Percentiles rank a stretch among this genome's conserved stretches.
These are phyloP conservation scores for Dichotomopilus funicola DNA, from an alignment of 2,329 filamentous ascomycete species.

Conservation along the genomic window DNA sequence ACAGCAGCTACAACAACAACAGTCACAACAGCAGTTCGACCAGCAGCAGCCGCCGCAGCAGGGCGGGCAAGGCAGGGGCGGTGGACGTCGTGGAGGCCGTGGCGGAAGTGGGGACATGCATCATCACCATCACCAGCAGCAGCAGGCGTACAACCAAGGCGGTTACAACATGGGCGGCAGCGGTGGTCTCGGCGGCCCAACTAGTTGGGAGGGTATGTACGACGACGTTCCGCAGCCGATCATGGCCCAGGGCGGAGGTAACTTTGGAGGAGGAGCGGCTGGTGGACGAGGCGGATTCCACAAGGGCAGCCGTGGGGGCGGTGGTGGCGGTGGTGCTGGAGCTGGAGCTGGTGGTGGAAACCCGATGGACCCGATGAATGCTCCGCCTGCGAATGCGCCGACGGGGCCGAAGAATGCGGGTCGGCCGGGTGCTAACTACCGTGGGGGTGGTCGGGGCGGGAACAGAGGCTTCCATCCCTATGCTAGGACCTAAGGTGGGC, in stretches of 20 bases:
- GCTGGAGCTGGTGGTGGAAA: constrained; percentile 22
- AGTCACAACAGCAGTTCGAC: constrained; percentile 49
- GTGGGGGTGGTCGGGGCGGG: constrained; percentile 75
- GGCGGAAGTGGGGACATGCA: constrained; percentile 22
- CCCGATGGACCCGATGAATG: constrained; percentile 47
- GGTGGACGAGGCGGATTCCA: constrained; percentile 33
- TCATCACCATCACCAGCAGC: constrained; percentile 13
- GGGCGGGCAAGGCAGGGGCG: neutral
- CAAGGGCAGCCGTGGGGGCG: constrained; percentile 22
- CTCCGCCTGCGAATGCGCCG: constrained; percentile 72
- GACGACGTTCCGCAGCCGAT: constrained; percentile 86
- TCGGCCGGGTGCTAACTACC: constrained; percentile 85
- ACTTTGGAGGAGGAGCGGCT: constrained; percentile 30
- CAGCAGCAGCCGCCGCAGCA: constrained; percentile 31
- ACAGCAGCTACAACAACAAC: constrained; percentile 69
- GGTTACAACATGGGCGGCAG: constrained; percentile 26
- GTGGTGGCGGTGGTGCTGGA: no score
- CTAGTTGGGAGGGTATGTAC: constrained; percentile 97
- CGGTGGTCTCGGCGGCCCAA: constrained; percentile 45
- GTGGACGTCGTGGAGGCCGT: constrained; percentile 40
- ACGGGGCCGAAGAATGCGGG: constrained; percentile 96
- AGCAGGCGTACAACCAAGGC: constrained; percentile 24
- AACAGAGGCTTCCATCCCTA: constrained; percentile 78
- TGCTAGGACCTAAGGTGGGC: constrained; percentile 25
- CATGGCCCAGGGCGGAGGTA: constrained; percentile 39